Evolutionary conservation across 192 early-diverging fungal species (phyloP), one percentile per base, ranked within the genome.

Genomic region (Martensiomyces pterosporus): DNA sequence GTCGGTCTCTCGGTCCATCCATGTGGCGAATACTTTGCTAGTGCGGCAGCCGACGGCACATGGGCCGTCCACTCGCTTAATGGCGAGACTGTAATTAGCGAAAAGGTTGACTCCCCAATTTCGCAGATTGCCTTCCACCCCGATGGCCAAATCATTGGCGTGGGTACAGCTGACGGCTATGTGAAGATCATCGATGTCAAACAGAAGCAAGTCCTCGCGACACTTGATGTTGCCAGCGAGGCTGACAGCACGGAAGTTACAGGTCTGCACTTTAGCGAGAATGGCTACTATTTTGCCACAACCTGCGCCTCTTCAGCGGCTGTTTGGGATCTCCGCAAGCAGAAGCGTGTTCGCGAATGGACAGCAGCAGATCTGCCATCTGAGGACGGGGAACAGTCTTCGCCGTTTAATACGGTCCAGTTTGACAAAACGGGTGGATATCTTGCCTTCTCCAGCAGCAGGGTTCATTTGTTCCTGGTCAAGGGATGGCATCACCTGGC

Each of bases 261-360:
- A 35, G 79, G 85, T 16, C 63, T 98, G 57, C 66, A 86, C 12
- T 96, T 98, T 57, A 86, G 85, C 39, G 93, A 96, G 48, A 96
- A 96, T 65, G 95, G 95, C 27, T 98, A 96, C 64, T 77, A 89
- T 55, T 80, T 98, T 55, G 92, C 88, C 10, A 86, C 93, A 19
- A 77, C 82, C 0, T 80, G 82, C 44, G 81, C 81, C 29, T 68
- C 80, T n/a, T 49, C 83, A 16, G 90, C 93, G 4, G 84, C 83
- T 43, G 61, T 95, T 40, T 98, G 95, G 95, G 94, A 98, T 77
- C 77, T 98, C 44, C 81, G 95, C 52, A 98, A 94, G 35, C 76
- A 93, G 29, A 76, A 76, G 37, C 77, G 77, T 7, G 63, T 59
- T 0, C 71, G 74, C 5, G 24, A 43, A 16, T 67, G 63, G 63